These are phyloP conservation scores for Polyrhizophydium stewartii DNA, from an alignment of 371 early-diverging fungal species.

Conservation along the genomic window DNA sequence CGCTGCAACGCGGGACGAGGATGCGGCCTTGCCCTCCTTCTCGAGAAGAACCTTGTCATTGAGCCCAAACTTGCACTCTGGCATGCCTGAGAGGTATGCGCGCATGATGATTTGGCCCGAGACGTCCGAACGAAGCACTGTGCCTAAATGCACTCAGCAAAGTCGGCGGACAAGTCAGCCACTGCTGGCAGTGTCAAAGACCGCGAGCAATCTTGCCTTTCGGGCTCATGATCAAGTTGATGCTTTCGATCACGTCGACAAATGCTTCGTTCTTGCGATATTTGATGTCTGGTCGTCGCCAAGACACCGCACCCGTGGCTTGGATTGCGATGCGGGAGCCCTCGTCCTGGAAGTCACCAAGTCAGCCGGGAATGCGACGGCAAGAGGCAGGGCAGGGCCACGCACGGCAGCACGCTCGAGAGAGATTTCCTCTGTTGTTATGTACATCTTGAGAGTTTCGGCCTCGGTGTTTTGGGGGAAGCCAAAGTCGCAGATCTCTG, in stretches of 20 bases:
- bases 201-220: conserved; percentile 42
- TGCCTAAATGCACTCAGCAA: conserved; percentile 50
- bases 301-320: conserved; percentile 85
- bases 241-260: conserved; percentile 95
- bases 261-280: conserved; percentile 97
- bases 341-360: conserved; percentile 38
- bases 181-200: not conserved
- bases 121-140: conserved; percentile 71
- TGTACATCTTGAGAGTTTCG: conserved; percentile 83
- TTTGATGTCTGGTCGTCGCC: conserved; percentile 85
- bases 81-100: conserved; percentile 69
- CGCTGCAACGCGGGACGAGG: conserved; percentile 4
- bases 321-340: conserved; percentile 84
- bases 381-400: not conserved
- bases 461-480: conserved; percentile 88
- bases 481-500: conserved; percentile 89
- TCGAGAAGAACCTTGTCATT: conserved; percentile 80
- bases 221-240: conserved; percentile 76
- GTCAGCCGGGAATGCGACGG: not conserved
- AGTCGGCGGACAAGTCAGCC: not conserved
- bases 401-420: conserved; percentile 64
- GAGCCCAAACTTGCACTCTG: conserved; percentile 76
- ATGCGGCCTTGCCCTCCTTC: conserved; percentile 48
- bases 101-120: conserved; percentile 78
- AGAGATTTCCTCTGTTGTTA: conserved; percentile 82